Conservation (phyloP, 2,329 filamentous ascomycete genomes). For the Karstenula rhodostoma region DNA sequence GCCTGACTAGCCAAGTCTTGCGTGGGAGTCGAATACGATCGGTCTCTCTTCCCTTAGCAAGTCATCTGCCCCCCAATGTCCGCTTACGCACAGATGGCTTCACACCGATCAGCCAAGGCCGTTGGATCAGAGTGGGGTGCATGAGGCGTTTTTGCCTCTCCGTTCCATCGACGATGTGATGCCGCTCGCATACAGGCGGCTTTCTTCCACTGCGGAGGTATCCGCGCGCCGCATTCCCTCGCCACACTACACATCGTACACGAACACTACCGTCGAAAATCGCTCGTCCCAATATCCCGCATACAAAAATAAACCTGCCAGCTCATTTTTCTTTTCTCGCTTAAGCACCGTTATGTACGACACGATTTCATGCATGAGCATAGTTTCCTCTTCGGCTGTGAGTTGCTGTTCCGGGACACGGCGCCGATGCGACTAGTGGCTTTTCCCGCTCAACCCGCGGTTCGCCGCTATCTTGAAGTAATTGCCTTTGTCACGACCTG, state of each 20-base stretch:
- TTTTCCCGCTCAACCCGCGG: neutral
- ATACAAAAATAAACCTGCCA: neutral
- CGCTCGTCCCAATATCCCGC: neutral
- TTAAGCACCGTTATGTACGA: conserved; percentile 10
- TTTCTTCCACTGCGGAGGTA: neutral
- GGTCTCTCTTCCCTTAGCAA: conserved; percentile 10
- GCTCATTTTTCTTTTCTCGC: neutral
- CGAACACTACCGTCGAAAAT: neutral
- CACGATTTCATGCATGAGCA: conserved; percentile 14
- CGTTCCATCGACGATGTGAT: conserved; percentile 3
- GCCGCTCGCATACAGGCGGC: conserved; percentile 1
- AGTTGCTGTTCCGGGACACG: conserved; percentile 1
- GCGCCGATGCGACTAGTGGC: conserved; percentile 3
- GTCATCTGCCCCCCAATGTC: conserved; percentile 5
- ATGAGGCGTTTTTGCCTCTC: neutral
- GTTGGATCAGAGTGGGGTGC: conserved; percentile 11
- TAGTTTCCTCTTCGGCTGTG: neutral
- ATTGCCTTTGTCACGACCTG: neutral
- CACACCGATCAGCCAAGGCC: conserved; percentile 14
- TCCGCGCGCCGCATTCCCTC: neutral
- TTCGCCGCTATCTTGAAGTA: neutral
- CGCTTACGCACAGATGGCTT: conserved; percentile 17
- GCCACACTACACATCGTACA: neutral
- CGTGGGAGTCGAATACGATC: conserved; percentile 14
- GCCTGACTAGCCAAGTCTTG: conserved; percentile 26